Conservation (phyloP, 495 filamentous ascomycete genomes). For the Aspergillus cavernicola region DNA sequence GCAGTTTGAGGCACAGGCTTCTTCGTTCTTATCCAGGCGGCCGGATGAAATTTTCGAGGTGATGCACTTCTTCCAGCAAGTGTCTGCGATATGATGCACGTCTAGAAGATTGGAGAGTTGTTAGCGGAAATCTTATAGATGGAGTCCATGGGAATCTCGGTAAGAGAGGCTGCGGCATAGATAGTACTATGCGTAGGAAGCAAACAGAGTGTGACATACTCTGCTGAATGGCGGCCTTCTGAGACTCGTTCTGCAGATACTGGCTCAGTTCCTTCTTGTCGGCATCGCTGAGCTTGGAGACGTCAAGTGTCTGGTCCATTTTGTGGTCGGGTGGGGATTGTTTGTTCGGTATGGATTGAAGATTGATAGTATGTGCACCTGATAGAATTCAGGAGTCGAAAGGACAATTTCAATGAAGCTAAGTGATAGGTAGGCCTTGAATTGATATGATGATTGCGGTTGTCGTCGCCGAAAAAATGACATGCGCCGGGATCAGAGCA, state of each 20-base stretch:
- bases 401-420: too few relatives aligned
- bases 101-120: neutral
- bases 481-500: neutral
- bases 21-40: constrained; percentile 69
- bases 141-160: too few relatives aligned
- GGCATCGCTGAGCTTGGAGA: constrained; percentile 69
- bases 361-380: neutral
- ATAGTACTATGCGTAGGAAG: too few relatives aligned
- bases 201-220: constrained; percentile 46
- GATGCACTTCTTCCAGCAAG: constrained; percentile 92
- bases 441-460: neutral
- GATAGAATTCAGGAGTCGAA: too few relatives aligned
- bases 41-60: constrained; percentile 60
- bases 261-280: constrained; percentile 86
- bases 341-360: neutral
- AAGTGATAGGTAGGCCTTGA: too few relatives aligned
- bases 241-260: constrained; percentile 72
- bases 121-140: neutral
- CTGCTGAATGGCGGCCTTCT: constrained; percentile 75
- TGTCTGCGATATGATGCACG: constrained; percentile 78
- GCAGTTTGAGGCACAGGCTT: constrained; percentile 82
- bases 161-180: too few relatives aligned
- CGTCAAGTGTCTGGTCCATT: constrained; percentile 51
- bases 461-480: constrained; percentile 2
- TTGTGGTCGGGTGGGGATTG: neutral